Evolutionary conservation across 2,329 filamentous ascomycete genomes (phyloP), one percentile per base, ranked within the genome.

Genomic region (Penicillium thymicola): DNA sequence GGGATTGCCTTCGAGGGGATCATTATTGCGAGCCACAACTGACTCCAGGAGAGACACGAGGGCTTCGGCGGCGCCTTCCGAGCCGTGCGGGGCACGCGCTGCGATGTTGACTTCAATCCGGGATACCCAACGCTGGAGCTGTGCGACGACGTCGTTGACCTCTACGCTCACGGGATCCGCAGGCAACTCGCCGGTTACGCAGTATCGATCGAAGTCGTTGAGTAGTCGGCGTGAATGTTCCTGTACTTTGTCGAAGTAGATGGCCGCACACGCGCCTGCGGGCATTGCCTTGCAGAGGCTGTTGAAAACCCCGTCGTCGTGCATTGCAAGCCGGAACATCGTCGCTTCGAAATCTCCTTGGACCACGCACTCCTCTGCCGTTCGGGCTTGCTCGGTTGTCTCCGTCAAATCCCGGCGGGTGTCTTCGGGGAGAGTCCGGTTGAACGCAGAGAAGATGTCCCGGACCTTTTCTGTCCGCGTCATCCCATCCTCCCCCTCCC

Each of bases 361-460:
- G 16, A 78, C 73, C 16, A 78, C 74, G 58, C 76, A 77, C 49
- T 78, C 71, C 46, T 76, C 74, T 13, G 72, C 67, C 5, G 72
- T 72, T 44, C 70, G 69, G 11, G 64, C 57, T 18, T 72, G 66
- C 16, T 65, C 64, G 4, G 67, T 67, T 25, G 69, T 70, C 43
- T 75, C 73, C 37, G 68, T 67, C n/a, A 77, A 64, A 45, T 79
- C 74, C 9, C 58, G 66, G 14, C 71, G 70, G 59, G 75, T 77
- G 34, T 78, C 75, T 37, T 77, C 73, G 3, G 76, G 76, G 5
- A 79, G 67, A 5, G 65, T 67, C 13, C 64, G 63, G 47, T 69
- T 72, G 61, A 80, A 80, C 5, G 76, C 76, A 32, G 77, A 78
- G 41, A 80, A 65, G 30, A 80, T 76, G 51, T 80, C 78, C 51